Evolutionary conservation across 129 eudicot species (phyloP), one percentile per base, ranked within the genome.

Genomic region (Chrysanthemum seticuspe): DNA sequence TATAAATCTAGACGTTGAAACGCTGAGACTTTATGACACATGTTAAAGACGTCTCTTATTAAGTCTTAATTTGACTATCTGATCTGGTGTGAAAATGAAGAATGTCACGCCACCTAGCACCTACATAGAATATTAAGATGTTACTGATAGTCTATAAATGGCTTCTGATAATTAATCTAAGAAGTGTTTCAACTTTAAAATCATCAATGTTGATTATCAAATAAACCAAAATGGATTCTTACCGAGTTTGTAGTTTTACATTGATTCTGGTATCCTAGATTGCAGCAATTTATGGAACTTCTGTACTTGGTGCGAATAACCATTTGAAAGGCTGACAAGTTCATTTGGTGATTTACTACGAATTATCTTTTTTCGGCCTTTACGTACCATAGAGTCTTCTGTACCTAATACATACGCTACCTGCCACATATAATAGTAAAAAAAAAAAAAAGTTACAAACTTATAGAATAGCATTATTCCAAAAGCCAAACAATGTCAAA

Each of bases 341-440:
- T 70, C 86, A 60, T 72, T 18, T 64, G 78, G 73, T 44, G 70
- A 40, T 10, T 49, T 40, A 68, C 67, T 72, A 76, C 71, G 63
- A 53, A n/a, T 77, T 72, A 54, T 78, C 75, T 88, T 83, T 57
- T 54, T 85, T 52, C 82, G 76, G 9, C 71, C 85, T 70, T 14
- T 71, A 62, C 92, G 79, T 73, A 81, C 79, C 84, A 93, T 79
- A 65, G 78, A 83, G 78, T 93, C 98, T 83, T 89, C 98, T 14
- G 98, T 87, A 74, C 82, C 98, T 61, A 85, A 81, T 74, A 87
- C 95, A 70, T 93, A 93, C 13, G 90, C 81, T 45, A 85, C 86
- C 98, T 93, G 76, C 60, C 78, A 78, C 72, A 73, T 49, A 75
- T 34, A 40, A 59, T 4, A 63, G 49, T 45, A 16, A 52, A 29